phyloP scores from a whole-genome alignment of 805 yeast species.

The Candida taoyuanica region DNA sequence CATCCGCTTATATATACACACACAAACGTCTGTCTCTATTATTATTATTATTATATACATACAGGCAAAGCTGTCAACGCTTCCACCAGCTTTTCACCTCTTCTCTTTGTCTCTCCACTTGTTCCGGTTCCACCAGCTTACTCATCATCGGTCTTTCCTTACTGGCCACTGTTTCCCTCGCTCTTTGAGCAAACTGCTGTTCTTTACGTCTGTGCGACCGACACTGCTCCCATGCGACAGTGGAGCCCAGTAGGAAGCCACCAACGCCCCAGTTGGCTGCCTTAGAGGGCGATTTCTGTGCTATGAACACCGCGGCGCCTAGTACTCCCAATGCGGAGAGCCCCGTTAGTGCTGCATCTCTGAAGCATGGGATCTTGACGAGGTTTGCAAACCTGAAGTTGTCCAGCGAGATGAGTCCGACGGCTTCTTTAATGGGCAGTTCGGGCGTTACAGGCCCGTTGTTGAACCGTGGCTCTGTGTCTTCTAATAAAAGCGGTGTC shows the following conservation, averaged over 20 bases:
- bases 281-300: constrained; percentile 55
- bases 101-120: constrained; percentile 24
- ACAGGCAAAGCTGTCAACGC: constrained; percentile 3
- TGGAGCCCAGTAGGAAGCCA: constrained; percentile 73
- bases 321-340: constrained; percentile 67
- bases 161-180: constrained; percentile 45
- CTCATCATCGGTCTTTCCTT: constrained; percentile 35
- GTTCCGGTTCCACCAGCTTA: constrained; percentile 22
- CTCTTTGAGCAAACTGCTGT: constrained; percentile 61
- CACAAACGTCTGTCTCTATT: not conserved
- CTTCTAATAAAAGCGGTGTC: constrained; percentile 35
- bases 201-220: constrained; percentile 64
- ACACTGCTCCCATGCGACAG: constrained; percentile 93
- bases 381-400: constrained; percentile 52
- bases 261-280: constrained; percentile 82
- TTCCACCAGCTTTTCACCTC: constrained; percentile 29
- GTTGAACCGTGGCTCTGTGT: constrained; percentile 37
- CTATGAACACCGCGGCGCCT: constrained; percentile 60
- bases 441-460: constrained; percentile 28
- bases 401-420: constrained; percentile 36
- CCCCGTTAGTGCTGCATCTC: constrained; percentile 77
- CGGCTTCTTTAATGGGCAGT: constrained; percentile 35
- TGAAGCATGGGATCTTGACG: constrained; percentile 65
- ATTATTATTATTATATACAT: not conserved
- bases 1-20: not conserved